phyloP scores from a whole-genome alignment of 495 filamentous ascomycete species.

The Hypoxylon lienhwacheense region DNA sequence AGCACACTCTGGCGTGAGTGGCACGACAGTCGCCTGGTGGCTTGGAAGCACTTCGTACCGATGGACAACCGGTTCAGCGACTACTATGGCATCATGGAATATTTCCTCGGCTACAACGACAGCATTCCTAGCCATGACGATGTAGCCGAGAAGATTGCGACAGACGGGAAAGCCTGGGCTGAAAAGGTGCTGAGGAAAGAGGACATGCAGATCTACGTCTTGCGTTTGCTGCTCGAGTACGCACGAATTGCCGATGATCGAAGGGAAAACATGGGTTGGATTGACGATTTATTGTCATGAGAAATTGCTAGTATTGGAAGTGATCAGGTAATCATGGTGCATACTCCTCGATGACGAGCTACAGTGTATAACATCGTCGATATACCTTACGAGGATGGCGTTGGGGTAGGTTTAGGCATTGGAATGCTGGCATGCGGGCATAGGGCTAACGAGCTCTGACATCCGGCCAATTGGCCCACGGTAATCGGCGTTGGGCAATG shows the following conservation, averaged over 20 bases:
- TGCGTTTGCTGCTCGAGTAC: slow-evolving; percentile 71
- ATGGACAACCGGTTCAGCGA: slow-evolving; percentile 83
- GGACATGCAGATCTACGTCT: slow-evolving; percentile 73
- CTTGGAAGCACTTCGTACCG: slow-evolving; percentile 79
- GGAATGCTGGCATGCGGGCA: slow-evolving; percentile 19
- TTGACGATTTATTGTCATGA: slow-evolving; percentile 48
- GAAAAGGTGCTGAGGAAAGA: slow-evolving; percentile 67
- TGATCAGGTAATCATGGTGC: slow-evolving; percentile 5
- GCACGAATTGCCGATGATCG: slow-evolving; percentile 66
- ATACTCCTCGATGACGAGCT: slow-evolving; percentile 28
- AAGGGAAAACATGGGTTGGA: slow-evolving; percentile 67
- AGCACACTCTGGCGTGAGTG: slow-evolving; percentile 75
- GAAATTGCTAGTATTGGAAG: not conserved
- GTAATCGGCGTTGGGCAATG: slow-evolving; percentile 27
- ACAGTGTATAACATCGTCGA: slow-evolving; percentile 26
- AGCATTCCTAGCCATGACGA: slow-evolving; percentile 55
- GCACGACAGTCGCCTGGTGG: slow-evolving; percentile 69
- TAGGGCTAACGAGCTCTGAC: slow-evolving; percentile 14
- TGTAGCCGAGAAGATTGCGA: slow-evolving; percentile 63
- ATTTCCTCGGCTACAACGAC: slow-evolving; percentile 65
- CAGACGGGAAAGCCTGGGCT: slow-evolving; percentile 66
- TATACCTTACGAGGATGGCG: slow-evolving; percentile 36
- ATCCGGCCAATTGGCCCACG: slow-evolving; percentile 12
- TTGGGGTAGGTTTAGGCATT: slow-evolving; percentile 29
- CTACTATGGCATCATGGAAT: slow-evolving; percentile 75